phyloP scores from a whole-genome alignment of 495 filamentous ascomycete genomes.

The Lophiotrema nucula region DNA sequence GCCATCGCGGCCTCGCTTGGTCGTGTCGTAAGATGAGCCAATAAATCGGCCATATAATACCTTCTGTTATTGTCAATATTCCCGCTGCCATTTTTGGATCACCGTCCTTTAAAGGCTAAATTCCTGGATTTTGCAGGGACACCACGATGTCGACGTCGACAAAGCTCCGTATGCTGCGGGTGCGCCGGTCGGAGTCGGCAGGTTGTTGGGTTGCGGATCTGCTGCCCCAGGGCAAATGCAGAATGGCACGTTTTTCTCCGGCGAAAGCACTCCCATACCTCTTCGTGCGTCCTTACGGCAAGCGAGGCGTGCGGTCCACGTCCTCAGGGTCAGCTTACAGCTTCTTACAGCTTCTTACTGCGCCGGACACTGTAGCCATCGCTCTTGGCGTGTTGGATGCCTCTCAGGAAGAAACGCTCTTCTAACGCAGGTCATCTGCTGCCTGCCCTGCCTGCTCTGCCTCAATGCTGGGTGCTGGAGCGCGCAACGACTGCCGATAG shows the following conservation, averaged over 20 bases:
- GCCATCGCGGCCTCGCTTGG: conserved; percentile 23
- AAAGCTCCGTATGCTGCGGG: conserved; percentile 25
- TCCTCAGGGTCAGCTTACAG: conserved; percentile 25
- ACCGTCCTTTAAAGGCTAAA: conserved; percentile 32
- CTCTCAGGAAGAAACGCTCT: conserved; percentile 4
- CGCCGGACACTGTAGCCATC: conserved; percentile 11
- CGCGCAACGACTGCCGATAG: too few species aligned
- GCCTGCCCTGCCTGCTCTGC: too few species aligned
- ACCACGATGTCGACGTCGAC: conserved; percentile 11
- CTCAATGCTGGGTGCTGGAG: neutral
- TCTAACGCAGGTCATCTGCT: too few species aligned
- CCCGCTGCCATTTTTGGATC: conserved; percentile 32
- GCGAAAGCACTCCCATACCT: neutral
- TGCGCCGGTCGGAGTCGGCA: conserved; percentile 13
- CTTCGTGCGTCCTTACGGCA: neutral
- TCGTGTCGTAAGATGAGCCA: conserved; percentile 29
- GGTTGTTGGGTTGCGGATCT: too few species aligned
- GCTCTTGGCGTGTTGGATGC: conserved; percentile 6
- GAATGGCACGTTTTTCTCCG: conserved; percentile 17
- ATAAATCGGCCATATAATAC: conserved; percentile 32
- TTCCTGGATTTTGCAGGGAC: conserved; percentile 17
- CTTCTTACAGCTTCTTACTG: conserved; percentile 1
- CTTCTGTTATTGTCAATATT: conserved; percentile 38
- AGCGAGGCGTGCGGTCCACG: conserved; percentile 17
- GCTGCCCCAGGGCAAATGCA: neutral